These are phyloP conservation scores for Myxozyma lipomycoides DNA, from an alignment of 805 yeast genomes.

Conservation along the genomic window DNA sequence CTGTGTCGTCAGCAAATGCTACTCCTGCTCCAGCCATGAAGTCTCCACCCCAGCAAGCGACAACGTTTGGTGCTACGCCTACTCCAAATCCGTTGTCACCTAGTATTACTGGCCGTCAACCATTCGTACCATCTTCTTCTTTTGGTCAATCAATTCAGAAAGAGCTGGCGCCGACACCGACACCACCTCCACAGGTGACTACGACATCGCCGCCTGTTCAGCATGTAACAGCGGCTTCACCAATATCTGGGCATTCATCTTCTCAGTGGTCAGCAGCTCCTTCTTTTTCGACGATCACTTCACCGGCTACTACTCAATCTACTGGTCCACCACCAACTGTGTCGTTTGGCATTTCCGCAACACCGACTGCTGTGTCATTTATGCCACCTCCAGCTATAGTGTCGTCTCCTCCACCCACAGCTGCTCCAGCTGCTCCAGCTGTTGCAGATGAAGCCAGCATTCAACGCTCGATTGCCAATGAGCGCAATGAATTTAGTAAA, in stretches of 20 bases:
- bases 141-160: slow-evolving; percentile 73
- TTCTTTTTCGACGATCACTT: background rate
- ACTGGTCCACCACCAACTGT: slow-evolving; percentile 9
- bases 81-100: slow-evolving; percentile 31
- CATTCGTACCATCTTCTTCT: slow-evolving; percentile 74
- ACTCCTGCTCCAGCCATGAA: too few relatives aligned
- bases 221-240: background rate
- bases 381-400: slow-evolving; percentile 1
- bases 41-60: slow-evolving; percentile 32
- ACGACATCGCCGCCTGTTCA: background rate
- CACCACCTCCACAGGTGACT: slow-evolving; percentile 18
- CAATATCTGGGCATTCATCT: background rate
- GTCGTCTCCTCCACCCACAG: slow-evolving; percentile 18
- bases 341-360: background rate
- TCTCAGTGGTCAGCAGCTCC: background rate
- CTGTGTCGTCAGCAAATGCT: slow-evolving; percentile 4
- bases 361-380: too few relatives aligned
- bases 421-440: background rate
- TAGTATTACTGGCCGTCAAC: slow-evolving; percentile 29
- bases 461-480: slow-evolving; percentile 65
- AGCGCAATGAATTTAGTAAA: slow-evolving; percentile 82
- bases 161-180: slow-evolving; percentile 34
- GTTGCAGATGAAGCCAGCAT: slow-evolving; percentile 43
- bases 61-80: slow-evolving; percentile 31
- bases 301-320: background rate